Evolutionary conservation across 345 rosid species (phyloP).

Genomic region (Rhodamnia argentea): DNA sequence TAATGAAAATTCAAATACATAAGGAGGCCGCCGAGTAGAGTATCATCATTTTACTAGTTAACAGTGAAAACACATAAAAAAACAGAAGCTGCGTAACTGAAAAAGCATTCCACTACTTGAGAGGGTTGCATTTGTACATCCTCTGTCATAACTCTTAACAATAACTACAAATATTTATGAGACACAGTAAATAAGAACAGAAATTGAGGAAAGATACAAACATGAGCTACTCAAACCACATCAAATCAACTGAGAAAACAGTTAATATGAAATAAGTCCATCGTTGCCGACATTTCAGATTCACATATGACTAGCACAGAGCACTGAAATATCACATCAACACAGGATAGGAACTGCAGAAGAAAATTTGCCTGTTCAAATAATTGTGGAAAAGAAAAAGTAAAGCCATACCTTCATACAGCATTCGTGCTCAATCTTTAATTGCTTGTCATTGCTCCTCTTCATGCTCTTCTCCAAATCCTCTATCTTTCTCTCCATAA

Average conservation of each 20-base stretch:
- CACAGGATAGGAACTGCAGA: neutral
- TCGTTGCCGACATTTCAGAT: neutral
- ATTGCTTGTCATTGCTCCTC: constrained; percentile 96
- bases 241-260: neutral
- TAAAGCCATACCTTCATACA: constrained; percentile 41
- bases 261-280: neutral
- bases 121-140: neutral
- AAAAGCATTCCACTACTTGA: neutral
- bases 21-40: neutral
- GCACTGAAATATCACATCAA: neutral
- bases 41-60: neutral
- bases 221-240: neutral
- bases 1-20: neutral
- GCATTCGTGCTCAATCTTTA: constrained; percentile 70
- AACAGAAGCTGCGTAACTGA: neutral
- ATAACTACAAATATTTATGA: neutral
- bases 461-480: constrained; percentile 98
- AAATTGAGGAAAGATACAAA: neutral
- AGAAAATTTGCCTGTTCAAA: neutral
- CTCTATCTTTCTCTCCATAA: constrained; percentile 65
- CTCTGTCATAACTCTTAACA: neutral
- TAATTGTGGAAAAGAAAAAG: neutral
- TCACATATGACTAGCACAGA: neutral
- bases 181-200: neutral
- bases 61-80: neutral